phyloP scores from a whole-genome alignment of 1,139 yeast genomes.

The Candida mesenterica region DNA sequence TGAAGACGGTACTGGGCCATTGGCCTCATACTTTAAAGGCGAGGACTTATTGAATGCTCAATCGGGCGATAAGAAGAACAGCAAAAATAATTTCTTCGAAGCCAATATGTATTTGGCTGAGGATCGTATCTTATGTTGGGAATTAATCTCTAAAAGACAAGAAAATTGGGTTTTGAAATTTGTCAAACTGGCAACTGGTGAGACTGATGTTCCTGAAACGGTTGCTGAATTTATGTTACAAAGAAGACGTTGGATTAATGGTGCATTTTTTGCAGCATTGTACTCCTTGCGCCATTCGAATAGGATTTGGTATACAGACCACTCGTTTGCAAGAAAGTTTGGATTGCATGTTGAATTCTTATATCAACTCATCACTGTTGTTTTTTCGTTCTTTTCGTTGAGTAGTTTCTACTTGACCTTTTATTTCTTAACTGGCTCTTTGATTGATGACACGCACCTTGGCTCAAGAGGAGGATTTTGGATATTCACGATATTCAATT shows the following conservation, averaged over 20 bases:
- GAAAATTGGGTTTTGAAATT: constrained; percentile 92
- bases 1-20: constrained; percentile 90
- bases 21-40: constrained; percentile 85
- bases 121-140: constrained; percentile 97
- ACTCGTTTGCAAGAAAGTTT: constrained; percentile 70
- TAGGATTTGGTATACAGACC: constrained; percentile 86
- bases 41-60: constrained; percentile 54
- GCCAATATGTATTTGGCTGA: constrained; percentile 98
- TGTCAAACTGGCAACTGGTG: constrained; percentile 92
- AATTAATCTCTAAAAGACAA: constrained; percentile 80
- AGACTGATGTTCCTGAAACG: constrained; percentile 94
- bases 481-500: constrained; percentile 80
- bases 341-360: constrained; percentile 79
- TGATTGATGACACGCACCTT: constrained; percentile 51
- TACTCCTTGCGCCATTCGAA: constrained; percentile 78
- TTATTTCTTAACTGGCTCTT: constrained; percentile 88
- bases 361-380: constrained; percentile 72
- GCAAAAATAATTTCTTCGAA: constrained; percentile 73
- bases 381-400: constrained; percentile 86
- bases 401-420: constrained; percentile 89
- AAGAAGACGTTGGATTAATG: constrained; percentile 97
- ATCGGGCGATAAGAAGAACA: constrained; percentile 29
- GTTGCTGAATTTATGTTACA: constrained; percentile 90
- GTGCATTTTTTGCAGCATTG: constrained; percentile 94
- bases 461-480: constrained; percentile 74